Evolutionary conservation across 202 grass and related monocot species (phyloP), one percentile per base, ranked within the genome.

Genomic region (Setaria italica): DNA sequence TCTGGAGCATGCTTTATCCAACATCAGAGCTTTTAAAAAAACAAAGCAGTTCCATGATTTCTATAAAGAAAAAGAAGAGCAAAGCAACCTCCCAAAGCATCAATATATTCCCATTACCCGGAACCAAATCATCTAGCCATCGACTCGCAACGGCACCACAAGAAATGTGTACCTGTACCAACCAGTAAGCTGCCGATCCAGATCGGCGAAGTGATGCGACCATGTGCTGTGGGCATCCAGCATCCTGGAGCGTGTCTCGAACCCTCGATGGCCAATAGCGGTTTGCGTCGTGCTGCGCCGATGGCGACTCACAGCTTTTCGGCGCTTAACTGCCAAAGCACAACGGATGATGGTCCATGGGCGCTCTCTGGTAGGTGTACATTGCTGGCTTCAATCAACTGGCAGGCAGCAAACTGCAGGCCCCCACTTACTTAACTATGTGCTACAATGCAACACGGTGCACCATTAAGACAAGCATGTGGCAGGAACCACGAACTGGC

Each of bases 271-370:
- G 17, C 33, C 69, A 80, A 62, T 85, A 21, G 41, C 68, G 67
- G 25, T 66, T 66, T n/a, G 70, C 3, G 60, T 4, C 13, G 30
- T 21, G 19, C 20, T 55, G 69, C 32, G 53, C 76, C 33, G 25
- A 25, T 68, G 54, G 51, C 60, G 75, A 60, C 7, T 84, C 63
- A 20, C n/a, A 48, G 19, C 50, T 80, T 76, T 74, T 84, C 87
- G 81, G 87, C 76, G 82, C 82, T 89, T 85, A 76, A 76, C 70
- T 76, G 77, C 82, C 76, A 11, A 69, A 81, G 54, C 82, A 85
- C 70, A 79, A 30, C 77, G 80, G 53, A 77, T 56, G 17, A 19
- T 4, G 50, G 50, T 9, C 72, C 72, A 75, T 54, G 71, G 71
- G 34, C 41, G 37, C 15, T 53, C 77, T 72, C 73, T 62, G 71